Base-by-base conservation (phyloP, 345 rosid species). In the Garcia nutans region DNA sequence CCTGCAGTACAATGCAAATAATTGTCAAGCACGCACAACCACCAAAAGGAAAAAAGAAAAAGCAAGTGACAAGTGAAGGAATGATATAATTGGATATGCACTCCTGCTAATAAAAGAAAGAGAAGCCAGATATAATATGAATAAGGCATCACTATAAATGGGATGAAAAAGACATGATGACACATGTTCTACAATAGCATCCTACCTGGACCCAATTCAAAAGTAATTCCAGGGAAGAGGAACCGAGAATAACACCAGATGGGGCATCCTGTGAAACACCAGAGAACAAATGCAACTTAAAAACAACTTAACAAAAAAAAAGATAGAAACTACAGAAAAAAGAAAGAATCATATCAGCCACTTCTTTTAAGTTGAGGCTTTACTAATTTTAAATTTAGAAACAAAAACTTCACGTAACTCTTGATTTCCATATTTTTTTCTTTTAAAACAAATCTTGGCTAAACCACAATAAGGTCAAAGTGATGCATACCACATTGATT, bases 201-300 rank as follows among this genome's bases (percentile, higher is more conserved):
- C 67, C 64, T 84, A 92, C 98, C 97, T 89, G 89, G 71, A 93
- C 90, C 99, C 97, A 95, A 55, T 75, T 85, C 79, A 93, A 82
- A 77, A 93, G 93, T 83, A 89, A 74, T 42, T 89, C 93, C 81
- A 87, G 70, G 62, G 86, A 86, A 84, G 88, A 58, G 73, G 79
- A 83, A 82, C 55, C 0, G 8, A 28, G 54, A 72, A 65, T 59
- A 60, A 59, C 15, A 58, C 72, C 73, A 59, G 63, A 72, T 61
- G 77, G 72, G 31, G 71, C 31, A 26, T 82, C 86, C 98, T 88
- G 88, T 49, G 56, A 61, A 72, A 77, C 42, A 70, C 73, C 45
- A 49, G 41, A 57, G 41, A 66, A 82, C 66, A 33, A 20, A 58
- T 6, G 44, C 17, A 31, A n/a, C 58, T 70, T 10, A 52, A 20